These are phyloP conservation scores for Scutellaria barbata DNA, from an alignment of 257 asterid species.

Conservation along the genomic window DNA sequence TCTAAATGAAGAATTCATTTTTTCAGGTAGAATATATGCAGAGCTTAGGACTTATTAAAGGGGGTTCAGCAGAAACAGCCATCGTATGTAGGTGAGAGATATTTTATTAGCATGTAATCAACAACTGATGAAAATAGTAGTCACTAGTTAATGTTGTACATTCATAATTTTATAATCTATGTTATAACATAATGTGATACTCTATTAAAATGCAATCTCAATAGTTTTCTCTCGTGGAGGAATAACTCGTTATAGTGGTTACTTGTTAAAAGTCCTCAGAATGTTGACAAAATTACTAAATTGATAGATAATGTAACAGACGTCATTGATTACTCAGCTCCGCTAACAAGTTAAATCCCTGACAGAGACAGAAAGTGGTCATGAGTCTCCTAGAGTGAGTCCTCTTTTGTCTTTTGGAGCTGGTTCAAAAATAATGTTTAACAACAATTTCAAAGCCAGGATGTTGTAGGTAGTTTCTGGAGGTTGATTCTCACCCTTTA, in stretches of 20 bases:
- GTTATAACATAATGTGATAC: neutral
- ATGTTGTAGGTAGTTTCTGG: slow-evolving; percentile 16
- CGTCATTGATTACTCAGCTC: neutral
- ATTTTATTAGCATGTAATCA: neutral
- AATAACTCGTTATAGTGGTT: neutral
- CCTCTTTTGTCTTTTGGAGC: slow-evolving; percentile 3
- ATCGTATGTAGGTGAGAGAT: slow-evolving; percentile 75
- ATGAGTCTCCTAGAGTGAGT: slow-evolving; percentile 4
- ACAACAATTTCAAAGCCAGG: neutral
- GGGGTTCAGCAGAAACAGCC: slow-evolving; percentile 83
- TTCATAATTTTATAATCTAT: neutral
- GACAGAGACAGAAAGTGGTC: neutral
- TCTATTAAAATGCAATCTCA: neutral
- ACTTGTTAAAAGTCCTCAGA: neutral
- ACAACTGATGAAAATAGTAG: slow-evolving; percentile 16
- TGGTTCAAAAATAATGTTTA: neutral
- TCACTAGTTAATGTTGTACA: neutral
- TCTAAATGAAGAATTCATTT: neutral
- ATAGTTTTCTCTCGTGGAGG: too few relatives aligned
- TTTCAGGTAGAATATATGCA: slow-evolving; percentile 78
- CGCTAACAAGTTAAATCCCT: neutral
- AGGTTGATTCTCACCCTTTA: slow-evolving; percentile 7
- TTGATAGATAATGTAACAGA: slow-evolving; percentile 4
- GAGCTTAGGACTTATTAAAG: slow-evolving; percentile 72
- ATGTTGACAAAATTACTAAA: neutral